These are phyloP conservation scores for Podospora fimiseda DNA, from an alignment of 495 filamentous ascomycete species.

Conservation along the genomic window DNA sequence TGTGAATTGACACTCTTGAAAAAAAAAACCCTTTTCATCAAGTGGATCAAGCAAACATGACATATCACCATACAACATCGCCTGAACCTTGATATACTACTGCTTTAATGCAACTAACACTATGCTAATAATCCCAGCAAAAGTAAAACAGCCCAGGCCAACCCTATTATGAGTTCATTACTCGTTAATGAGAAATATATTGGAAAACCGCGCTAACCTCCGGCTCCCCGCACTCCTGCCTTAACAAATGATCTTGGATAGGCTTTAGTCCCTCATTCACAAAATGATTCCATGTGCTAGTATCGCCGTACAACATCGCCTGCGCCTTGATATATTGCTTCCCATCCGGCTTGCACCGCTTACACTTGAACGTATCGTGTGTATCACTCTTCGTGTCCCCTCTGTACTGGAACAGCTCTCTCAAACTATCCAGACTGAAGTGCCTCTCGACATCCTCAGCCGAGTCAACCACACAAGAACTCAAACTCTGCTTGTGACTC, in stretches of 20 bases:
- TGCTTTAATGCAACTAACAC: too few species aligned
- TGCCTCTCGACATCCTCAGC: conserved; percentile 96
- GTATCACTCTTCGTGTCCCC: conserved; percentile 82
- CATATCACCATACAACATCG: too few species aligned
- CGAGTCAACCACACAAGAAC: conserved; percentile 94
- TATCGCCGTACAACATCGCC: conserved; percentile 95
- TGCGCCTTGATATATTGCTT: conserved; percentile 80
- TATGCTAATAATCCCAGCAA: neutral
- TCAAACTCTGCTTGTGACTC: conserved; percentile 94
- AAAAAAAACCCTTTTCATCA: too few species aligned
- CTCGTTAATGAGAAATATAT: conserved; percentile 78
- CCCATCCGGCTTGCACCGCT: conserved; percentile 82
- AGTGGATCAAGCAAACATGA: too few species aligned
- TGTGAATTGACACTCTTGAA: too few species aligned
- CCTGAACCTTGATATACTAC: too few species aligned
- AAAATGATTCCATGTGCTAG: conserved; percentile 98
- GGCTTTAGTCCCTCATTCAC: conserved; percentile 66
- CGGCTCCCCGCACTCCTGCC: conserved; percentile 73
- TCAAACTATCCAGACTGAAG: conserved; percentile 80
- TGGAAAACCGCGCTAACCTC: conserved; percentile 94
- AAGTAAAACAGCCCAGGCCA: neutral
- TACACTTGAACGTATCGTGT: conserved; percentile 98
- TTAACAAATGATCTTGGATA: conserved; percentile 87
- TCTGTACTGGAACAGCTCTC: conserved; percentile 91
- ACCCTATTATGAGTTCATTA: neutral